These are phyloP conservation scores for Solanum appendiculatum DNA, from an alignment of 257 asterid species.

Conservation along the genomic window DNA sequence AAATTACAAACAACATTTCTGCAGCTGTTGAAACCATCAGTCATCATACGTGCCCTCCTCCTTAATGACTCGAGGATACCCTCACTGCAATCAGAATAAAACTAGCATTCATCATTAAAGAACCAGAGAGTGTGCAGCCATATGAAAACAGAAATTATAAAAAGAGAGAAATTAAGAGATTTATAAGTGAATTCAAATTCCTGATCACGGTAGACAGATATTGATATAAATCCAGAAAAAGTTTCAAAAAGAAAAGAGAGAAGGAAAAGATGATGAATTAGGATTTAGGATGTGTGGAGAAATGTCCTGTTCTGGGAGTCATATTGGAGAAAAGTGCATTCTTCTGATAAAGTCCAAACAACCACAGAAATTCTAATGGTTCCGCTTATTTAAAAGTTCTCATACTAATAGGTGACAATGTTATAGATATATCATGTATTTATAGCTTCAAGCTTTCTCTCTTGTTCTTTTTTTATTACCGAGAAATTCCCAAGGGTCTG, in stretches of 20 bases:
- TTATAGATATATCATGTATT: background rate
- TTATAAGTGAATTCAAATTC: background rate
- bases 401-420: background rate
- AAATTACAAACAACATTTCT: conserved; percentile 94
- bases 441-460: background rate
- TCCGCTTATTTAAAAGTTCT: background rate
- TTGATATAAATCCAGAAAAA: background rate
- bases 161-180: background rate
- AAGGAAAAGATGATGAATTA: background rate
- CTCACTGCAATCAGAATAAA: conserved; percentile 43
- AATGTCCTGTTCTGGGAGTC: background rate
- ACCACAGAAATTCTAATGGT: background rate
- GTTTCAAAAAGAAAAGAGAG: background rate
- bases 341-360: background rate
- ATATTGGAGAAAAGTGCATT: background rate
- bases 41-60: conserved; percentile 91
- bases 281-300: background rate
- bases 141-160: background rate
- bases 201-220: background rate
- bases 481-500: background rate
- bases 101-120: background rate
- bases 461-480: background rate
- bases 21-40: conserved; percentile 97
- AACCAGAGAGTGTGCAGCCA: background rate
- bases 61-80: conserved; percentile 87